Conservation (phyloP, 148 eudicot genomes). For the Rhododendron ferrugineum region DNA sequence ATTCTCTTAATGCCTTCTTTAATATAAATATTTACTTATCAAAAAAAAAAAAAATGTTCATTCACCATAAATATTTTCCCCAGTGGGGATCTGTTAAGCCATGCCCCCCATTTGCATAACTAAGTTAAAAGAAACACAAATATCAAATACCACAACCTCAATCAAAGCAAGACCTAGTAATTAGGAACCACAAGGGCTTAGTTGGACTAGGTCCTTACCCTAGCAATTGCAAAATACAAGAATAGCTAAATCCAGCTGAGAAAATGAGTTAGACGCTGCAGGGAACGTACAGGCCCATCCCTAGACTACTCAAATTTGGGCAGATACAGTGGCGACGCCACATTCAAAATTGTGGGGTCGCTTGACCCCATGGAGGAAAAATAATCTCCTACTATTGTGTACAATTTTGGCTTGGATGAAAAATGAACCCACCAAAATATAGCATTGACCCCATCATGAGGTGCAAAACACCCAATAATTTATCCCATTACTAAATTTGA, state of each 20-base stretch:
- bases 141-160: neutral
- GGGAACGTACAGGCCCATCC: neutral
- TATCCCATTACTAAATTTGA: too few species aligned
- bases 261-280: neutral
- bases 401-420: too few species aligned
- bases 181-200: neutral
- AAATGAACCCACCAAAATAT: too few species aligned
- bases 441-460: too few species aligned
- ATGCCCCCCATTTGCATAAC: neutral
- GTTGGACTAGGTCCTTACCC: neutral
- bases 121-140: neutral
- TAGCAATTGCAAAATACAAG: neutral
- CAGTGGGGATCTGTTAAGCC: neutral
- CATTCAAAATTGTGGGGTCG: too few species aligned
- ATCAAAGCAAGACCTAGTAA: neutral
- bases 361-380: too few species aligned
- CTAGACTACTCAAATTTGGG: neutral
- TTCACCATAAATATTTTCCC: neutral
- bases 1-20: too few species aligned
- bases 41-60: neutral
- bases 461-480: too few species aligned
- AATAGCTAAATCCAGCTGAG: neutral
- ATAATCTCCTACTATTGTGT: too few species aligned
- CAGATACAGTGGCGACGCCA: neutral
- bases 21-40: too few species aligned